phyloP scores from a whole-genome alignment of 805 yeast species.

The Metschnikowia continentalis region DNA sequence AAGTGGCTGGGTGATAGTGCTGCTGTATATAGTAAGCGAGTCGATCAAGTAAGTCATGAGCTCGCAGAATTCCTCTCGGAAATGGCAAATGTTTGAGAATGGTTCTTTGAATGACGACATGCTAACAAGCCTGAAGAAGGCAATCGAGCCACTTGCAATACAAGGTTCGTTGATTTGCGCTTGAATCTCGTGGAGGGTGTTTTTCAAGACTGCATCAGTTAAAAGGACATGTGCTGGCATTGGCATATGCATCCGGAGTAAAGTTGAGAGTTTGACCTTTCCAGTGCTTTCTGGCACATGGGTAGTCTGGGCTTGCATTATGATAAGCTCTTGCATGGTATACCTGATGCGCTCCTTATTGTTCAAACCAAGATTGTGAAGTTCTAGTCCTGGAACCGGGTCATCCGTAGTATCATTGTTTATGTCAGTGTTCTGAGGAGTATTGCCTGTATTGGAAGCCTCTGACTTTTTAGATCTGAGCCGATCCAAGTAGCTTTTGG shows the following conservation, averaged over 20 bases:
- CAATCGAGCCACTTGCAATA: constrained; percentile 6
- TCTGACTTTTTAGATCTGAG: neutral
- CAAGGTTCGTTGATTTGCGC: constrained; percentile 3
- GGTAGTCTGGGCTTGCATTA: constrained; percentile 1
- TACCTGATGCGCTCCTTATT: neutral
- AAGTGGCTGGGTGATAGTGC: constrained; percentile 5
- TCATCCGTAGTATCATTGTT: neutral
- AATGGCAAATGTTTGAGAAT: constrained; percentile 11
- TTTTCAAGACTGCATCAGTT: constrained; percentile 5
- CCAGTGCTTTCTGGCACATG: constrained; percentile 1
- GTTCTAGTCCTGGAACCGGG: neutral
- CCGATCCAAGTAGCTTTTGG: neutral
- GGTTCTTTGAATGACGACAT: constrained; percentile 5
- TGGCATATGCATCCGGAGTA: constrained; percentile 3
- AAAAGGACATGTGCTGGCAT: neutral
- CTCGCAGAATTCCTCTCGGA: constrained; percentile 9
- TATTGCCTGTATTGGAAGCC: neutral
- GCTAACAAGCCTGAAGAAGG: constrained; percentile 11
- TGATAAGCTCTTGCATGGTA: constrained; percentile 2
- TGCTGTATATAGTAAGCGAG: constrained; percentile 6
- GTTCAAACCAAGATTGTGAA: neutral
- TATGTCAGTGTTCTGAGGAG: neutral
- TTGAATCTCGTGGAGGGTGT: constrained; percentile 4
- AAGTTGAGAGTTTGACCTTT: constrained; percentile 9
- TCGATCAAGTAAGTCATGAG: constrained; percentile 10